Percentiles rank a stretch among this genome's conserved stretches.
Evolutionary conservation across 2,329 filamentous ascomycete species (phyloP).

Genomic region (Chaetothyriales sp.): DNA sequence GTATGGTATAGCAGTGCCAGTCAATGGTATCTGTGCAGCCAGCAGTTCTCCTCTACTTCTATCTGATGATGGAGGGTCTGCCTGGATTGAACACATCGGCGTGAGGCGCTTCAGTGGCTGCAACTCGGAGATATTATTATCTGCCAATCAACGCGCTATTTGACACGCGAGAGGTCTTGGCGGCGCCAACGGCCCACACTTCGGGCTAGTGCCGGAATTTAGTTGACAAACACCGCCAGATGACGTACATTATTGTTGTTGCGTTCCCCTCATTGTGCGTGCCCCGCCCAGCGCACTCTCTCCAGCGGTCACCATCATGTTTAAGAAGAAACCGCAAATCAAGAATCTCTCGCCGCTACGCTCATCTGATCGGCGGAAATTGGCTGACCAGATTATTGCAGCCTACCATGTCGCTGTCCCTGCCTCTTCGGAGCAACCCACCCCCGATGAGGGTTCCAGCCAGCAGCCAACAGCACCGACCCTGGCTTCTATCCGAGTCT

Average conservation of each 20-base stretch:
- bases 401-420: slow-evolving; percentile 42
- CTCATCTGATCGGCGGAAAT: slow-evolving; percentile 51
- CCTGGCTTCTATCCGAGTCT: slow-evolving; percentile 38
- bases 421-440: slow-evolving; percentile 11
- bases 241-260: not conserved
- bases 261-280: not conserved
- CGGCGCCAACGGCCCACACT: not conserved
- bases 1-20: no score
- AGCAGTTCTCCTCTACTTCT: no score
- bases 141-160: not conserved
- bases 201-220: not conserved
- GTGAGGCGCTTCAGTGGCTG: no score
- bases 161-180: not conserved
- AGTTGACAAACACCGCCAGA: not conserved
- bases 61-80: no score
- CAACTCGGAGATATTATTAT: no score
- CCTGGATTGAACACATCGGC: no score
- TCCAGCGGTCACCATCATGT: slow-evolving; percentile 31
- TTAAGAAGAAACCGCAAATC: slow-evolving; percentile 51
- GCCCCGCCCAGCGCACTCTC: not conserved
- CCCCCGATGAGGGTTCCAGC: slow-evolving; percentile 11
- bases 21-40: no score
- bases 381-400: slow-evolving; percentile 51
- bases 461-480: slow-evolving; percentile 17
- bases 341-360: slow-evolving; percentile 52